phyloP scores from a whole-genome alignment of 371 early-diverging fungal genomes.

The Mortierella sp. region DNA sequence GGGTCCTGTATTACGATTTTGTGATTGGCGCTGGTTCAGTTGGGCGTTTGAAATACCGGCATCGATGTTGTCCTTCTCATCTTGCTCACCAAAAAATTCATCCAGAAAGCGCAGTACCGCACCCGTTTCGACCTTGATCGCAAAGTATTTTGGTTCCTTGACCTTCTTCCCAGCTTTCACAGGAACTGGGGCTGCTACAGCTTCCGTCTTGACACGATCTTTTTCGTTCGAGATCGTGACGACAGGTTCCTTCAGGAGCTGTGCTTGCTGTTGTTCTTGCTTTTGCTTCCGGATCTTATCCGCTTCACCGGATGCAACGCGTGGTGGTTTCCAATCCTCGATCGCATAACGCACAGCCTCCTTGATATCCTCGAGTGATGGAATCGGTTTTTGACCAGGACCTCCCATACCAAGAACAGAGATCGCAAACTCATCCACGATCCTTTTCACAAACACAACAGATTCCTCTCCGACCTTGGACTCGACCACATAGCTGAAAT shows the following conservation, averaged over 20 bases:
- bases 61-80: too few relatives aligned
- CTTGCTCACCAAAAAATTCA: constrained; percentile 38
- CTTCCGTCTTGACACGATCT: too few relatives aligned
- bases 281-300: constrained; percentile 23
- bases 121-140: constrained; percentile 43
- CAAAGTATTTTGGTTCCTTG: constrained; percentile 55
- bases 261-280: constrained; percentile 1
- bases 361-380: constrained; percentile 47
- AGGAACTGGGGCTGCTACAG: not conserved
- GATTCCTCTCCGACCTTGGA: constrained; percentile 60
- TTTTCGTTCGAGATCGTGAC: too few relatives aligned
- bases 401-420: constrained; percentile 41
- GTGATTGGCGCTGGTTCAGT: too few relatives aligned
- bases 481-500: constrained; percentile 64
- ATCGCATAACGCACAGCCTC: constrained; percentile 55
- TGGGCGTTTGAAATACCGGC: too few relatives aligned
- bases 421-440: constrained; percentile 56
- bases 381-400: constrained; percentile 31
- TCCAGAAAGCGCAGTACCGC: constrained; percentile 40
- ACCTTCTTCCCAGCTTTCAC: not conserved
- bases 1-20: not conserved
- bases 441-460: constrained; percentile 49
- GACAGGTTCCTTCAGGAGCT: too few relatives aligned
- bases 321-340: constrained; percentile 46
- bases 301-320: constrained; percentile 49